Conservation (phyloP, 1,284 basidiomycete species). For the Leccinum pachyderme region DNA sequence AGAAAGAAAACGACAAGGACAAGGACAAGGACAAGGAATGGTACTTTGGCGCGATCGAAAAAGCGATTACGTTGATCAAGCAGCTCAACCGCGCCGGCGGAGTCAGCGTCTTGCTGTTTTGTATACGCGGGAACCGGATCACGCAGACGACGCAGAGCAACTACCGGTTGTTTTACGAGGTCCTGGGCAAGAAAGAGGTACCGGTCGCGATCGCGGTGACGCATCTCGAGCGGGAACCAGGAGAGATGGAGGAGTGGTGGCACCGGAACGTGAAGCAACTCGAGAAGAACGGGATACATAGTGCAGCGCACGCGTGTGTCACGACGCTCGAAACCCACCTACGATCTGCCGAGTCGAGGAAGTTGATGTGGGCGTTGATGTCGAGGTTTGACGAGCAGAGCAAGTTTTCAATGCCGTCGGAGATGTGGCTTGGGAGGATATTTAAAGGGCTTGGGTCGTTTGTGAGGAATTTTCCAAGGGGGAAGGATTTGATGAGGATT, state of each 20-base stretch:
- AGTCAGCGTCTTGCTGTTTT: conserved; percentile 32
- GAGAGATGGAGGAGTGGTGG: conserved; percentile 35
- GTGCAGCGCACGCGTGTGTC: conserved; percentile 31
- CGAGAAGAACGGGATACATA: conserved; percentile 19
- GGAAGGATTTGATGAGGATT: conserved; percentile 26
- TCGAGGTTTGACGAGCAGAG: conserved; percentile 20
- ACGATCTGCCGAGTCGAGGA: conserved; percentile 19
- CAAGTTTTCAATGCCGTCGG: conserved; percentile 32
- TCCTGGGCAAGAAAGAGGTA: conserved; percentile 31
- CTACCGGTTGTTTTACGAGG: conserved; percentile 31
- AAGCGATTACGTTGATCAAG: conserved; percentile 28
- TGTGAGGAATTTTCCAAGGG: conserved; percentile 22
- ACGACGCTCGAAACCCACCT: conserved; percentile 22
- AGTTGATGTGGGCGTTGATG: conserved; percentile 15
- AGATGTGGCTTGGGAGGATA: conserved; percentile 28
- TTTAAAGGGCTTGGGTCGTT: conserved; percentile 24
- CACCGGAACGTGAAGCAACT: conserved; percentile 22
- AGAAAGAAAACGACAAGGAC: conserved; percentile 2
- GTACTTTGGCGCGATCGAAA: conserved; percentile 30
- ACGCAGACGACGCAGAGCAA: conserved; percentile 28
- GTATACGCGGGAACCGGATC: conserved; percentile 32
- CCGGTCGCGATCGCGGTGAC: conserved; percentile 34
- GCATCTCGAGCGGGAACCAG: conserved; percentile 27
- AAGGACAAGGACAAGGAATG: not conserved
- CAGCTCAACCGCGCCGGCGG: conserved; percentile 26